A percentile compares a stretch with the other conserved stretches of the same genome.
phyloP scores from a whole-genome alignment of 2,329 filamentous ascomycete genomes.

The Aureobasidium sp. region DNA sequence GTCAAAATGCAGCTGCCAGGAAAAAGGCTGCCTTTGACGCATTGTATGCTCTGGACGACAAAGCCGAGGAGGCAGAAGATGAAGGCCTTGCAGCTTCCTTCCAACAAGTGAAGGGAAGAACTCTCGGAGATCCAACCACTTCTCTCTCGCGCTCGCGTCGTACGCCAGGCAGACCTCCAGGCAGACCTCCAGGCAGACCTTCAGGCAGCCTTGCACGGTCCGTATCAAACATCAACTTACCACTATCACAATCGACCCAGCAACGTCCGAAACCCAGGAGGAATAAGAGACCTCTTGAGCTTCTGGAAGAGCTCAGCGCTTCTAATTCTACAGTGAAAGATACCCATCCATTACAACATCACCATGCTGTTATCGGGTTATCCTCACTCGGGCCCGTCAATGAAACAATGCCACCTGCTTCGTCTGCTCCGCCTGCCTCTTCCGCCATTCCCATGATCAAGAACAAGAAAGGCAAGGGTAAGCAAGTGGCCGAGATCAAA shows the following conservation, averaged over 20 bases:
- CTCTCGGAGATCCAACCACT: slow-evolving; percentile 10
- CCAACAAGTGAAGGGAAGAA: slow-evolving; percentile 16
- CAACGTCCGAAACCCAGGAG: neutral
- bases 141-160: slow-evolving; percentile 1
- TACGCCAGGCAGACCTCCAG: slow-evolving; percentile 2
- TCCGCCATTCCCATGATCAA: slow-evolving; percentile 8
- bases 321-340: slow-evolving; percentile 6
- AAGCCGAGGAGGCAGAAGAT: slow-evolving; percentile 20
- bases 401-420: slow-evolving; percentile 17
- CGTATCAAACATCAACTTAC: slow-evolving; percentile 17
- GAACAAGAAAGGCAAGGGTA: slow-evolving; percentile 7
- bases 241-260: neutral
- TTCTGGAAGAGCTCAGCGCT: slow-evolving; percentile 2
- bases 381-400: neutral
- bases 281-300: neutral
- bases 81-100: slow-evolving; percentile 21
- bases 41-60: slow-evolving; percentile 20
- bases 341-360: slow-evolving; percentile 1
- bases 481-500: slow-evolving; percentile 16
- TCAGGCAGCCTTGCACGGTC: slow-evolving; percentile 20
- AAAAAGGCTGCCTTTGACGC: slow-evolving; percentile 22
- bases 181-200: neutral
- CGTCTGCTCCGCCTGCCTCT: slow-evolving; percentile 14
- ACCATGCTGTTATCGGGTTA: slow-evolving; percentile 15
- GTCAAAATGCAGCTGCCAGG: neutral